A percentile compares a stretch with the other conserved stretches of the same genome.
Conservation (phyloP, 192 early-diverging fungal genomes). For the Allomyces macrogynus region DNA sequence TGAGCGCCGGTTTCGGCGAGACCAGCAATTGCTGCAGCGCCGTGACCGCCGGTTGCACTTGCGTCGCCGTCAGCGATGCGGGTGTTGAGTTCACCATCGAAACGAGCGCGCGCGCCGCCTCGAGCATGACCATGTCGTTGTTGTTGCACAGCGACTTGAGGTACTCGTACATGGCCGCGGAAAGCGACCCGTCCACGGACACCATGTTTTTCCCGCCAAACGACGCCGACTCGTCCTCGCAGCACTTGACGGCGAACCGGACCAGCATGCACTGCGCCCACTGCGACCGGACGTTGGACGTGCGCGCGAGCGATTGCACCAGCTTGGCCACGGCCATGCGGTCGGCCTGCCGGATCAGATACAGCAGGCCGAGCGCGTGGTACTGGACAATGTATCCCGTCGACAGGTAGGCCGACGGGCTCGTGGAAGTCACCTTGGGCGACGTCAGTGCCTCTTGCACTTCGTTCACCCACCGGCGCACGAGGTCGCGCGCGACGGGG, state of each 20-base stretch:
- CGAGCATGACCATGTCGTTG: slow-evolving; percentile 93
- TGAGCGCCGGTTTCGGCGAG: slow-evolving; percentile 75
- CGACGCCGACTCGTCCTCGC: neutral
- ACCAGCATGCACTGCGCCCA: slow-evolving; percentile 83
- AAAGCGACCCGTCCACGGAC: neutral
- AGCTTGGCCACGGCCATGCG: slow-evolving; percentile 95
- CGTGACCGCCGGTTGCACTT: slow-evolving; percentile 3
- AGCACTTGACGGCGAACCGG: slow-evolving; percentile 55
- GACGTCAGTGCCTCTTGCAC: slow-evolving; percentile 74
- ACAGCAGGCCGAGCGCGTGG: slow-evolving; percentile 90
- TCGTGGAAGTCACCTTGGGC: slow-evolving; percentile 31
- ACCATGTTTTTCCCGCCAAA: neutral
- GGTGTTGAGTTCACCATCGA: slow-evolving; percentile 41
- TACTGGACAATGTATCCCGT: slow-evolving; percentile 81
- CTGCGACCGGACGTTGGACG: slow-evolving; percentile 13
- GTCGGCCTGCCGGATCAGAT: slow-evolving; percentile 88
- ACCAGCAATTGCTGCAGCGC: slow-evolving; percentile 83
- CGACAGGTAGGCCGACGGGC: slow-evolving; percentile 25
- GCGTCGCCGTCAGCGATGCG: neutral
- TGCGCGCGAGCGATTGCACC: slow-evolving; percentile 64
- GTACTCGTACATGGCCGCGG: slow-evolving; percentile 1
- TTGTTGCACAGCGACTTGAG: neutral
- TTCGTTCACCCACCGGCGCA: slow-evolving; percentile 90
- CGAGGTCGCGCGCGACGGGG: slow-evolving; percentile 63
- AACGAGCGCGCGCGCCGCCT: slow-evolving; percentile 92